Evolutionary conservation across 1,139 yeast genomes (phyloP).

Genomic region (Geotrichum aggregatum): DNA sequence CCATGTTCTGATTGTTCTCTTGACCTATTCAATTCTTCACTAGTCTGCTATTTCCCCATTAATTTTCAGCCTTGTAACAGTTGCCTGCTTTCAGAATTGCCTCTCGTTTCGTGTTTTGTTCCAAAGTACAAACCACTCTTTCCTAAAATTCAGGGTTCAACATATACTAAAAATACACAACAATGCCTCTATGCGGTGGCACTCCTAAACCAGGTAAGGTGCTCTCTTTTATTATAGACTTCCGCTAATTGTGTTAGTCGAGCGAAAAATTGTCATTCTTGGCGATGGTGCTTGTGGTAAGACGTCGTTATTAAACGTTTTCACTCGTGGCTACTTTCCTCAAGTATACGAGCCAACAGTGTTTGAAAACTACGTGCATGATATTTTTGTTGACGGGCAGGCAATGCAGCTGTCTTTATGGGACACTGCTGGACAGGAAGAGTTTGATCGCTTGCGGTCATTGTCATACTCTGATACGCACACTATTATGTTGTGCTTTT

Average conservation of each 20-base stretch:
- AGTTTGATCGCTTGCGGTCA: slow-evolving; percentile 87
- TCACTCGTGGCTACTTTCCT: slow-evolving; percentile 96
- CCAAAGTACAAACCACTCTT: background rate
- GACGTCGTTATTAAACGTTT: slow-evolving; percentile 87
- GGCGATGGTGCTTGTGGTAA: slow-evolving; percentile 98
- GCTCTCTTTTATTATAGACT: background rate
- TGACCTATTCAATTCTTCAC: background rate
- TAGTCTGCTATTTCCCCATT: background rate
- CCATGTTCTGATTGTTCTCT: too few species aligned
- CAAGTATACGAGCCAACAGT: slow-evolving; percentile 98
- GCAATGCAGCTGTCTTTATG: slow-evolving; percentile 88
- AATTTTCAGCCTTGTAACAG: too few species aligned
- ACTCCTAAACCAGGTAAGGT: slow-evolving; percentile 49
- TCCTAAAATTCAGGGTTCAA: background rate
- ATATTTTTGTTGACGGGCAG: slow-evolving; percentile 90
- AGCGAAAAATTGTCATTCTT: slow-evolving; percentile 87
- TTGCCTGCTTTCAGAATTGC: too few species aligned
- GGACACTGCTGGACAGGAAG: slow-evolving; percentile 99
- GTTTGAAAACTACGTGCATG: slow-evolving; percentile 95
- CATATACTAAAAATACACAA: slow-evolving; percentile 11
- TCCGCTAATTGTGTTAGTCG: slow-evolving; percentile 41
- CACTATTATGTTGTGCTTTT: slow-evolving; percentile 92
- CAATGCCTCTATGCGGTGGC: slow-evolving; percentile 69
- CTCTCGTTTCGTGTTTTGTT: background rate
- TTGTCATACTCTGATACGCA: slow-evolving; percentile 92